Conservation (phyloP, 768 basidiomycete species). For the Austroboletus eburneus region DNA sequence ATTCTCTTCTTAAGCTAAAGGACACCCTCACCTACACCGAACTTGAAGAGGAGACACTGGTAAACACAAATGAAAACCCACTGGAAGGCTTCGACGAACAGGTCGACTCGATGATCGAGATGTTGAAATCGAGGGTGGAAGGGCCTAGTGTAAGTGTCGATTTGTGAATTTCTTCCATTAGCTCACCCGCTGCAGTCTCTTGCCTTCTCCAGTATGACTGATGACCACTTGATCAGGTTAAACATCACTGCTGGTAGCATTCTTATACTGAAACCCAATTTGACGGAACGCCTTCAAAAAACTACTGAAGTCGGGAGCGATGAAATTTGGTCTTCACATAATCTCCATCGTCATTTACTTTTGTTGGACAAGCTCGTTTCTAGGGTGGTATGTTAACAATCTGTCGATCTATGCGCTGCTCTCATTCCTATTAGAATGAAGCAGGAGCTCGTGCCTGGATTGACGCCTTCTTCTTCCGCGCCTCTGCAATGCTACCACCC, state of each 20-base stretch:
- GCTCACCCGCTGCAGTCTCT: not conserved
- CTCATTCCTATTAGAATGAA: not conserved
- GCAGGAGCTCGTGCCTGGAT: not conserved
- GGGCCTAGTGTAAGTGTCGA: not conserved
- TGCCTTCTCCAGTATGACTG: not conserved
- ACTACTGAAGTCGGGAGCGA: not conserved
- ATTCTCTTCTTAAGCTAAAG: not conserved
- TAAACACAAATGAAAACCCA: not conserved
- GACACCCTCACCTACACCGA: not conserved
- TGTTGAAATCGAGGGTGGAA: not conserved
- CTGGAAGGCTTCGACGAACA: not conserved
- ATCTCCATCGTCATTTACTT: not conserved
- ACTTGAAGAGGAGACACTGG: not conserved
- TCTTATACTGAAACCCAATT: not conserved
- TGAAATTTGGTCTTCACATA: not conserved
- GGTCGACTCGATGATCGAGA: not conserved
- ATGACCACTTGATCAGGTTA: not conserved
- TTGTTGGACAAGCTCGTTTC: not conserved
- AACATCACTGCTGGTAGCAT: not conserved
- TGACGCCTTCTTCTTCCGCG: not conserved
- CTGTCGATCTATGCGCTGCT: not conserved
- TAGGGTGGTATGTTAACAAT: not conserved
- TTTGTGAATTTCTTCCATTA: not conserved
- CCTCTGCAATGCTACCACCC: not conserved
- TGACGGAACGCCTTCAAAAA: not conserved